A percentile compares a stretch with the other conserved stretches of the same genome.
Evolutionary conservation across 192 early-diverging fungal species (phyloP).

Genomic region (Coemansia sp.): DNA sequence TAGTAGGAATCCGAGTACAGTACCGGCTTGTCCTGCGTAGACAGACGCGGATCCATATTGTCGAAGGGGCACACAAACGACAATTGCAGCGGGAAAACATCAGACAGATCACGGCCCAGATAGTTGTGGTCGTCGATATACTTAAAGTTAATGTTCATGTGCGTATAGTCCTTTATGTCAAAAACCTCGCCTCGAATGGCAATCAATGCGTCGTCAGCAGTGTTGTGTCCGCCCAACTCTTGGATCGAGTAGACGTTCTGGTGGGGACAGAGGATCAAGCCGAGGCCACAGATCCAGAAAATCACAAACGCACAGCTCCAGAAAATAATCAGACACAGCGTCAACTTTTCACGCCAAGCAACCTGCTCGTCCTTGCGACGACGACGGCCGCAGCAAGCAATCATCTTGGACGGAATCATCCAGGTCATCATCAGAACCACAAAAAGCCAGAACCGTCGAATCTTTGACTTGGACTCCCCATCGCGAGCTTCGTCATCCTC

Average conservation of each 20-base stretch:
- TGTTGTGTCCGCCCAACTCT: slow-evolving; percentile 62
- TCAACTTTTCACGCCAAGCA: slow-evolving; percentile 96
- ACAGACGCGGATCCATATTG: slow-evolving; percentile 56
- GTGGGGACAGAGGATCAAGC: slow-evolving; percentile 67
- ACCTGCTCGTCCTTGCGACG: slow-evolving; percentile 71
- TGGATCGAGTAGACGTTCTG: slow-evolving; percentile 67
- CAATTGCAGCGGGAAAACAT: slow-evolving; percentile 67
- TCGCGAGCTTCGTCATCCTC: slow-evolving; percentile 42
- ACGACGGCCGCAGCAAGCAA: slow-evolving; percentile 72
- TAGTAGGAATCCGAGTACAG: slow-evolving; percentile 62
- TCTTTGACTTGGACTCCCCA: slow-evolving; percentile 54
- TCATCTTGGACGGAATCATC: slow-evolving; percentile 69
- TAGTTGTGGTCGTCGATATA: slow-evolving; percentile 58
- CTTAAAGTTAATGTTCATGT: slow-evolving; percentile 55
- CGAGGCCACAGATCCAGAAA: slow-evolving; percentile 78
- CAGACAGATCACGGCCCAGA: slow-evolving; percentile 64
- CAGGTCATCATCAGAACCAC: slow-evolving; percentile 63
- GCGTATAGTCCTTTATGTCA: slow-evolving; percentile 64
- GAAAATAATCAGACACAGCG: slow-evolving; percentile 78
- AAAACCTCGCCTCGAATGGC: slow-evolving; percentile 80
- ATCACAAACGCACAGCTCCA: slow-evolving; percentile 74
- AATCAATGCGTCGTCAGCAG: slow-evolving; percentile 58
- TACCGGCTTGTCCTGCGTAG: slow-evolving; percentile 47
- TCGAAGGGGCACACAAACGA: slow-evolving; percentile 57
- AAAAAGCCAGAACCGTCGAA: slow-evolving; percentile 75